Evolutionary conservation across 768 basidiomycete genomes (phyloP), one percentile per base, ranked within the genome.

Genomic region (Agrocybe praecox): DNA sequence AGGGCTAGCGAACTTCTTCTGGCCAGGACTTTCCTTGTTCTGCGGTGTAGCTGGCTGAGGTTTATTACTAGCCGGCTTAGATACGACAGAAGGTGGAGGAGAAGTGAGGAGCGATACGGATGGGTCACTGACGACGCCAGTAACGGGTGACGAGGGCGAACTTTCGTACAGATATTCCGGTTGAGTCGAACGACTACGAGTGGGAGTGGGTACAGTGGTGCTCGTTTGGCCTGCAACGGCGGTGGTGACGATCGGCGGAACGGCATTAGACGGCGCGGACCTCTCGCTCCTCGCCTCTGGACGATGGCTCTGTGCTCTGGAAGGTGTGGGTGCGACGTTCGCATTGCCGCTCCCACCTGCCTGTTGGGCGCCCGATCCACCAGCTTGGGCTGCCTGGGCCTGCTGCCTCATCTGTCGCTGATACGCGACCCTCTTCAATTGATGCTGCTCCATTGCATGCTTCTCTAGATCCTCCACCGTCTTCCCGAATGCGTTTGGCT

Each of bases 151-250:
- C 12, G 36, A 40, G 24, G 87, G 85, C 0, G 90, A 89, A 63
- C 36, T 40, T n/a, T 92, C 88, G 66, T 92, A 92, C 46, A 91
- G 67, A 66, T 83, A 85, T 69, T 90, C 89, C 34, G 87, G 87
- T 65, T 89, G 85, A n/a, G 79, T 77, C 45, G 84, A 83, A 49
- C 80, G 76, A 61, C 80, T 86, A 10, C 82, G 76, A 32, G 68
- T 57, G 33, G 66, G 63, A 24, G 72, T 65, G 19, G 77, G 67
- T 34, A 33, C 32, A 19, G 19, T 14, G 49, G 33, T 2, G 29
- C n/a, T 44, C 26, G 40, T 18, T 43, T 21, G 5, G 42, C 40
- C 22, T 44, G 51, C 23, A 44, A 40, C 9, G 22, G 42, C 24
- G 19, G 69, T 69, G 65, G 73, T 72, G 63, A 67, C 12, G 12